These are phyloP conservation scores for Clonostachys solani DNA, from an alignment of 2,329 filamentous ascomycete genomes.

Conservation along the genomic window DNA sequence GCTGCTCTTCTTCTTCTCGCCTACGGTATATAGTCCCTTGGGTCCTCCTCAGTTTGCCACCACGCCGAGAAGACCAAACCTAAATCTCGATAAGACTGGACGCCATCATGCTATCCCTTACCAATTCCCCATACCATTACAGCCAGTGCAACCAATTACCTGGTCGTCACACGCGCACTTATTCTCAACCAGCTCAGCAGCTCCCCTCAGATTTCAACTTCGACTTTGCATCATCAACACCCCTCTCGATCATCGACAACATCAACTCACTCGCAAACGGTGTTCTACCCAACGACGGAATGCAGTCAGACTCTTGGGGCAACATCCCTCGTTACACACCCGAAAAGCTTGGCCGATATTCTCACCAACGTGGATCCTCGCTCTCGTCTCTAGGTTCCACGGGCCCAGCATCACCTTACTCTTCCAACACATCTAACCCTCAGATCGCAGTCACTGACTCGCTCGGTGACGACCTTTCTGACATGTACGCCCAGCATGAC, in stretches of 20 bases:
- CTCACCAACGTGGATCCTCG: slow-evolving; percentile 57
- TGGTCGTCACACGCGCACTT: not conserved
- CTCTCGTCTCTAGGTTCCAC: slow-evolving; percentile 56
- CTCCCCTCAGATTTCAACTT: no score
- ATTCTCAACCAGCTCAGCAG: no score
- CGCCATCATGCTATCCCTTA: slow-evolving; percentile 1
- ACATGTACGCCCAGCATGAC: slow-evolving; percentile 24
- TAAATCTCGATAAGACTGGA: not conserved
- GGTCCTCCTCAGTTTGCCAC: not conserved
- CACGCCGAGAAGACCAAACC: not conserved
- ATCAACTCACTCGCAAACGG: slow-evolving; percentile 3
- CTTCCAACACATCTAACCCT: slow-evolving; percentile 49
- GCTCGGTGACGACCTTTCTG: slow-evolving; percentile 37
- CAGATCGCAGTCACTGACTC: slow-evolving; percentile 52
- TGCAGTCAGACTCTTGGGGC: slow-evolving; percentile 39
- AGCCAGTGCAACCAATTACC: not conserved
- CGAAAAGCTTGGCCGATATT: slow-evolving; percentile 26
- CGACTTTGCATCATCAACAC: no score
- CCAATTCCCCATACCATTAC: slow-evolving; percentile 1
- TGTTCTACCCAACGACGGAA: slow-evolving; percentile 15
- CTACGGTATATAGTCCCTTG: not conserved
- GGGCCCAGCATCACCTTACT: slow-evolving; percentile 56
- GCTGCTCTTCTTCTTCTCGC: no score
- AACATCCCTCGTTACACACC: slow-evolving; percentile 25
- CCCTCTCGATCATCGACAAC: not conserved